A percentile compares a stretch with the other conserved stretches of the same genome.
Conservation (phyloP, 306 rosid genomes). For the Sophora flavescens region DNA sequence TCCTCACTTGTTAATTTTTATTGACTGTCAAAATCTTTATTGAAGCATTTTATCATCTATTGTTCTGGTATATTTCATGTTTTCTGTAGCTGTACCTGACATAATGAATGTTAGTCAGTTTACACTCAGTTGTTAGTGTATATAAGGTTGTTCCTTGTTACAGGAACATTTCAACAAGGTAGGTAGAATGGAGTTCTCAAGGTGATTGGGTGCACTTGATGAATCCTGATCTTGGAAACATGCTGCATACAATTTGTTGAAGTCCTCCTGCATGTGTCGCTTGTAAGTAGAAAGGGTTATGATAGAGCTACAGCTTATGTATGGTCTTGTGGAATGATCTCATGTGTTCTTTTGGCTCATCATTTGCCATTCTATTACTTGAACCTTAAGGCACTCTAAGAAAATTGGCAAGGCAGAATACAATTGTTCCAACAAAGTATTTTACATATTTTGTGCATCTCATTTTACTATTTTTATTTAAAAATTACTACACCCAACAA, state of each 20-base stretch:
- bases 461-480: too few relatives aligned
- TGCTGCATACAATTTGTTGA: conserved; percentile 55
- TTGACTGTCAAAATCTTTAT: not conserved
- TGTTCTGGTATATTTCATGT: not conserved
- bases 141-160: too few relatives aligned
- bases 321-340: conserved; percentile 59
- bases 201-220: conserved; percentile 52
- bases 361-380: conserved; percentile 51
- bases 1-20: not conserved
- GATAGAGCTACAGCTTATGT: conserved; percentile 53
- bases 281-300: conserved; percentile 45
- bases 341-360: conserved; percentile 53
- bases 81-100: not conserved
- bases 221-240: conserved; percentile 38
- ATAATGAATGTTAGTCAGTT: not conserved
- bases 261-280: conserved; percentile 60
- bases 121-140: not conserved
- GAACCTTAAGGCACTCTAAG: conserved; percentile 46
- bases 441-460: too few relatives aligned
- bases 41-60: too few relatives aligned
- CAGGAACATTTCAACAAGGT: conserved; percentile 46
- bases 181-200: conserved; percentile 48
- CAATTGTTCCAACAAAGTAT: conserved; percentile 39
- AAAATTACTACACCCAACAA: not conserved
- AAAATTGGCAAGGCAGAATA: conserved; percentile 49